Evolutionary conservation across 2,329 filamentous ascomycete species (phyloP).

Genomic region (Microthyrium microscopicum): DNA sequence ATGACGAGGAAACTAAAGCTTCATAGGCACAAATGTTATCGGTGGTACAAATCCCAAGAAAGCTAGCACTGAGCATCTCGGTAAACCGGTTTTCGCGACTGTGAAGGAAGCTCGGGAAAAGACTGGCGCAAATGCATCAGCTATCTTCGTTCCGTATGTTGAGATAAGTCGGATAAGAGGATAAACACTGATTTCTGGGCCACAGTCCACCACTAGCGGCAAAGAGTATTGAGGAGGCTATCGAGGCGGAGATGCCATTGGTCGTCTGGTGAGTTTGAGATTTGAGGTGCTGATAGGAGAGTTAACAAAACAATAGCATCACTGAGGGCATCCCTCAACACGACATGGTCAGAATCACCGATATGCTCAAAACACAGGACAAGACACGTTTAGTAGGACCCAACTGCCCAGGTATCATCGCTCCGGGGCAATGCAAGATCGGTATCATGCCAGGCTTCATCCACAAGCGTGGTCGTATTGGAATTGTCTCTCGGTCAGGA

Average conservation of each 20-base stretch:
- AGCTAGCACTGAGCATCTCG: conserved; percentile 78
- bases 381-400: conserved; percentile 95
- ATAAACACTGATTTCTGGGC: neutral
- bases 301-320: conserved; percentile 39
- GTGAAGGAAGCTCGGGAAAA: conserved; percentile 79
- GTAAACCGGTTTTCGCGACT: conserved; percentile 79
- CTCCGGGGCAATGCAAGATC: conserved; percentile 94
- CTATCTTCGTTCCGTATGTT: conserved; percentile 83
- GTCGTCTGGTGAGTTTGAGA: conserved; percentile 60
- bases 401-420: conserved; percentile 98
- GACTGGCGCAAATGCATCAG: conserved; percentile 79
- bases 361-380: conserved; percentile 91
- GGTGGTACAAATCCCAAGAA: conserved; percentile 99
- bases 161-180: conserved; percentile 1
- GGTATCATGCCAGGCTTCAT: conserved; percentile 99
- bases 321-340: conserved; percentile 97
- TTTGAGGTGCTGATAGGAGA: conserved; percentile 9
- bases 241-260: conserved; percentile 80
- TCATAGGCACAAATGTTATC: conserved; percentile 79
- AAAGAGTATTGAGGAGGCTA: conserved; percentile 89
- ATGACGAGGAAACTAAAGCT: conserved; percentile 14
- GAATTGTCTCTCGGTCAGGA: conserved; percentile 94
- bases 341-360: conserved; percentile 98
- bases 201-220: conserved; percentile 74
- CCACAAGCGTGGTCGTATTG: conserved; percentile 97